Conservation (phyloP, 192 early-diverging fungal species). For the Coemansia sp. region DNA sequence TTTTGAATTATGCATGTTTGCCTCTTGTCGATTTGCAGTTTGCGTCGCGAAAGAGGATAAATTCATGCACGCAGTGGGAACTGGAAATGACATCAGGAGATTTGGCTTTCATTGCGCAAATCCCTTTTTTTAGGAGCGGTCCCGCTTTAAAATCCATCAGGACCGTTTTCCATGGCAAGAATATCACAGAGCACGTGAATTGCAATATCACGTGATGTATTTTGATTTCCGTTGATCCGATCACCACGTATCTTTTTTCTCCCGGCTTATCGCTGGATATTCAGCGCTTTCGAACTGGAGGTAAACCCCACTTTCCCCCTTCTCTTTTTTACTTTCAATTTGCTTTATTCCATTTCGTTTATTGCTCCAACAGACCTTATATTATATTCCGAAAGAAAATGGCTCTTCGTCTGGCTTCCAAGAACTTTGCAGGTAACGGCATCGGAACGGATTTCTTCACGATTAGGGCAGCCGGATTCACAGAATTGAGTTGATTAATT, state of each 20-base stretch:
- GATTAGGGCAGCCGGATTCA: neutral
- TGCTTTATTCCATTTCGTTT: constrained; percentile 3
- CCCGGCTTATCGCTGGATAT: neutral
- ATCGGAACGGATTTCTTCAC: neutral
- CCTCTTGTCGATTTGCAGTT: neutral
- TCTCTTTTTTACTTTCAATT: constrained; percentile 2
- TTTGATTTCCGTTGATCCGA: too few relatives aligned
- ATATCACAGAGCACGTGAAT: too few relatives aligned
- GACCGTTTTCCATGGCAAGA: too few relatives aligned
- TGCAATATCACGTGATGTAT: too few relatives aligned
- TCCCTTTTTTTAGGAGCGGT: neutral
- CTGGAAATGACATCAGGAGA: neutral
- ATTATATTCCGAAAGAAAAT: constrained; percentile 16
- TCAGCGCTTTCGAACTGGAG: neutral
- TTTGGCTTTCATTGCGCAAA: neutral
- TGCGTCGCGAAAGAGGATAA: neutral
- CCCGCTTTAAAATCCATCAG: neutral
- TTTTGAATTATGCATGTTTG: neutral
- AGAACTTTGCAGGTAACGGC: constrained; percentile 42
- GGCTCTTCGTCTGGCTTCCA: constrained; percentile 45
- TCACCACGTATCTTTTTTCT: too few relatives aligned
- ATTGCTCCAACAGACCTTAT: neutral
- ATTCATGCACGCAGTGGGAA: neutral
- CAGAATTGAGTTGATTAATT: too few relatives aligned
- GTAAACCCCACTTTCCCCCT: neutral